Base-by-base conservation (phyloP, 1,284 basidiomycete species). In the Veloboletus limbatus region DNA sequence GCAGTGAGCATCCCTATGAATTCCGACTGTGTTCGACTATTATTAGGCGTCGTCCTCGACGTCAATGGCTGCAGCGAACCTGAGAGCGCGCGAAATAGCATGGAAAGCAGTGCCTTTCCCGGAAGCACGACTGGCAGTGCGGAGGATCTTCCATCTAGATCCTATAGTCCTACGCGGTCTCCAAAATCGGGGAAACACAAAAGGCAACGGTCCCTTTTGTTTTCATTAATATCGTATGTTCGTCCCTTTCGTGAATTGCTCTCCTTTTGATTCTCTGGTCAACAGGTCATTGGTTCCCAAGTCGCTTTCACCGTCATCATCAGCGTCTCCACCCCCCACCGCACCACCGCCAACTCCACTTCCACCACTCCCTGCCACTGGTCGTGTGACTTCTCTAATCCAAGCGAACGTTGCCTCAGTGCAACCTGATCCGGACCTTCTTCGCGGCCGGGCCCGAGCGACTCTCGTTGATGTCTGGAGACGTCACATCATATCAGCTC, bases 381-480 rank as follows among this genome's bases (percentile, higher is more conserved):
- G 46, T 53, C 52, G 52, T 9, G 43, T 52, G 37, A 26, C 43
- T 13, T 40, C 51, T 30, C 48, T 51, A 9, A 4, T 16, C 6
- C 34, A 37, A 24, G 24, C 48, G 4, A 8, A 9, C 25, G 24
- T 53, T 59, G 41, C 58, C 45, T 67, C 42, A 51, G 64, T 43
- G 33, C 61, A 65, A n/a, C 57, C 59, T 10, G 41, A 54, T 5
- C 57, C 72, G n/a, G 67, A 70, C 18, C 56, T 59, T 28, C 76
- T 88, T 46, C 79, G 88, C 24, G 72, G 77, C 40, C 77, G 78
- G 47, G 89, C 89, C 3, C 83, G 89, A 26, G 85, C 88, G 8
- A 69, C 77, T 3, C 75, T 93, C 10, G 78, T 92, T 13, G 88
- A 93, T 59, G 75, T 81, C 4, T 92, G 84, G 62, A 77, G 88